These are phyloP conservation scores for Uronychia setigera DNA, from an alignment of 73 alveolate genomes.

Conservation along the genomic window DNA sequence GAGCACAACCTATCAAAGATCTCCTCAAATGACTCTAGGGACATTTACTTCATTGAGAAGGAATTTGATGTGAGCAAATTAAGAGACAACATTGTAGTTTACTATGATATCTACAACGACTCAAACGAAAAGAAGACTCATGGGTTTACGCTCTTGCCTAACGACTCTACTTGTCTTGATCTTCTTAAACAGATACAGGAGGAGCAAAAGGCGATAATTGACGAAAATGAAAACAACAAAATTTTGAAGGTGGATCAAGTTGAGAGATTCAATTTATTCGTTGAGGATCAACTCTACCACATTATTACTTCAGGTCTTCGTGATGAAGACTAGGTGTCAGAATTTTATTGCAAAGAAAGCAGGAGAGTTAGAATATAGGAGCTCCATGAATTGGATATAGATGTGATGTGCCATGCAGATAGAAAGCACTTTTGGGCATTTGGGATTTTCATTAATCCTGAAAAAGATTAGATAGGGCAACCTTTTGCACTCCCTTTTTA, in stretches of 20 bases:
- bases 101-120: background rate
- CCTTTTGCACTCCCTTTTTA: background rate
- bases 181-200: background rate
- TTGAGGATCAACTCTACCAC: too few species aligned
- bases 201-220: background rate
- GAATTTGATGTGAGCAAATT: background rate
- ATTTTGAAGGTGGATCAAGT: background rate
- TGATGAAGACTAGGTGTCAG: background rate
- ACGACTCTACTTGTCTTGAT: background rate
- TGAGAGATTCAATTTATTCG: background rate
- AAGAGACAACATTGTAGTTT: background rate
- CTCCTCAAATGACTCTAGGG: background rate
- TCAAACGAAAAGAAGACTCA: background rate
- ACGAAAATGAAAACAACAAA: background rate
- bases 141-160: background rate
- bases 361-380: background rate
- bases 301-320: background rate
- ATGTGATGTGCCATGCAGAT: background rate
- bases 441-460: background rate
- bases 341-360: background rate
- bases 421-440: background rate
- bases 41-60: background rate
- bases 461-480: background rate
- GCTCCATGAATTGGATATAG: background rate
- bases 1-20: too few species aligned